phyloP scores from a whole-genome alignment of 306 rosid species.

The Trifolium pratense region DNA sequence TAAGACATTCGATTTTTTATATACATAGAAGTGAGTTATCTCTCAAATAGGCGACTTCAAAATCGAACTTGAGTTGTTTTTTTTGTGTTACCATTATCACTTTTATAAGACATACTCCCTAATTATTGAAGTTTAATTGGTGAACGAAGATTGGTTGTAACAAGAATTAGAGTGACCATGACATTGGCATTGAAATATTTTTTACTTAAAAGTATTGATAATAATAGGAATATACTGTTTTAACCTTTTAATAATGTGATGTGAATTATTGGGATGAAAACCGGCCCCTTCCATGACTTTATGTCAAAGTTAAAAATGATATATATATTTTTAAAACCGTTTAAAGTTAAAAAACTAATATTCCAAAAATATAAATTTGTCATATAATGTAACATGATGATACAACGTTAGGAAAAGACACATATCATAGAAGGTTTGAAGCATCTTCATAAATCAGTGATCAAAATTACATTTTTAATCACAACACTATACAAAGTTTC shows the following conservation, averaged over 20 bases:
- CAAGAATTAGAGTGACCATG: no score
- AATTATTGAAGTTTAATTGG: no score
- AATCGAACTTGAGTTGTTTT: no score
- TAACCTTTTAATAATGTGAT: background rate
- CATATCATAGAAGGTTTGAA: background rate
- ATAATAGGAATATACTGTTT: no score
- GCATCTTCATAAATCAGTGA: background rate
- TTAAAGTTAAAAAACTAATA: background rate
- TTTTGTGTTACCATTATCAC: no score
- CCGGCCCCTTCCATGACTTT: background rate
- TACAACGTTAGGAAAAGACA: background rate
- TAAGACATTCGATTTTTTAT: no score
- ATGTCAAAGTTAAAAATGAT: background rate
- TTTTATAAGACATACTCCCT: no score
- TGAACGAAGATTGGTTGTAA: no score
- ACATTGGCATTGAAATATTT: no score
- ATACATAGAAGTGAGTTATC: no score
- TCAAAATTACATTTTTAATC: conserved; percentile 1
- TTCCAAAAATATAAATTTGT: background rate
- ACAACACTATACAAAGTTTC: background rate
- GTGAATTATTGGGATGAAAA: background rate
- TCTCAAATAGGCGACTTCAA: no score
- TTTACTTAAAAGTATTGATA: no score
- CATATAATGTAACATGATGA: background rate
- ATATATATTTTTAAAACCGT: background rate